Evolutionary conservation across 148 eudicot genomes (phyloP).

Genomic region (Nepenthes gracilis): DNA sequence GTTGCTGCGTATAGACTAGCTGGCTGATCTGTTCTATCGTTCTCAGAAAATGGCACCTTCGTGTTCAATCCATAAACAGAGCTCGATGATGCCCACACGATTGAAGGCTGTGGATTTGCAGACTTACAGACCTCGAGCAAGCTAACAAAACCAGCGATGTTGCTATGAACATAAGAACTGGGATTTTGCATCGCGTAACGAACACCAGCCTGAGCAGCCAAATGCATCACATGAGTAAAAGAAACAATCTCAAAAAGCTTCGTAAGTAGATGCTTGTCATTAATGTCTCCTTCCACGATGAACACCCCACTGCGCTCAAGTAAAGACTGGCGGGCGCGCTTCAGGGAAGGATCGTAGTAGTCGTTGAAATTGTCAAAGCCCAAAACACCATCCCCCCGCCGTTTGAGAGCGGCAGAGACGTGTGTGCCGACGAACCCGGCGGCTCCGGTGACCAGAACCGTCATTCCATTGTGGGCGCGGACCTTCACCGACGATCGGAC

Average conservation of each 20-base stretch:
- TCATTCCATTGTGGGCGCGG: slow-evolving; percentile 13
- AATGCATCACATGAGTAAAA: slow-evolving; percentile 14
- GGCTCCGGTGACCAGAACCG: slow-evolving; percentile 14
- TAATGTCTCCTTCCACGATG: slow-evolving; percentile 16
- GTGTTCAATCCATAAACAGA: slow-evolving; percentile 14
- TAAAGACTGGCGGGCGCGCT: slow-evolving; percentile 8
- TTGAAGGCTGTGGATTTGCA: slow-evolving; percentile 12
- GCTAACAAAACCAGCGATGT: slow-evolving; percentile 13
- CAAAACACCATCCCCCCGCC: slow-evolving; percentile 13
- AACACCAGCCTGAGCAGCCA: slow-evolving; percentile 16
- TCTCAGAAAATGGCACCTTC: slow-evolving; percentile 12
- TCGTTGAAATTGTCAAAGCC: slow-evolving; percentile 15
- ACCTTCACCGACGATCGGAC: slow-evolving; percentile 7
- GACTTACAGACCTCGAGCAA: slow-evolving; percentile 15
- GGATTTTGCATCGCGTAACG: slow-evolving; percentile 17
- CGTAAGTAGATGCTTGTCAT: slow-evolving; percentile 8
- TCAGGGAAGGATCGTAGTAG: slow-evolving; percentile 13
- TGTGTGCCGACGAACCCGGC: slow-evolving; percentile 16
- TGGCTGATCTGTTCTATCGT: slow-evolving; percentile 14
- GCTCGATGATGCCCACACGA: slow-evolving; percentile 13
- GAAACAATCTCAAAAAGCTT: slow-evolving; percentile 13
- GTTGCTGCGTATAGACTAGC: slow-evolving; percentile 17
- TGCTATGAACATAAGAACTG: slow-evolving; percentile 13
- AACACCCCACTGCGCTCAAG: slow-evolving; percentile 11
- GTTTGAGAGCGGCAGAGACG: slow-evolving; percentile 13